Base-by-base conservation (phyloP, 164 flowering plant species). In the Berberis vulgaris region DNA sequence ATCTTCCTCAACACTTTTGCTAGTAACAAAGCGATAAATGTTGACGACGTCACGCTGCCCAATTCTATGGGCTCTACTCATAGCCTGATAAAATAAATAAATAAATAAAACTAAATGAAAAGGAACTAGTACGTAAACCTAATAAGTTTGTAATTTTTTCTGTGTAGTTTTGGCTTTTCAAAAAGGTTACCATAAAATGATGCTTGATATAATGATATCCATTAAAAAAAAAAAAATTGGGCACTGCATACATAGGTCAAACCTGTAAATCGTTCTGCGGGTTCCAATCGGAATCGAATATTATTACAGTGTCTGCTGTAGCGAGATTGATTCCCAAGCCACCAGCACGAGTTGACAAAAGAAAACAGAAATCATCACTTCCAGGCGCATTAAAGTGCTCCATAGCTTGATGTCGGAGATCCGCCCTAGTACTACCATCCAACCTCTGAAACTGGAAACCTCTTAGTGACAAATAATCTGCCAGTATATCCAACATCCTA, bases 201-300 rank as follows among this genome's bases (percentile, higher is more conserved):
- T 26, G 26, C 26, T 26, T 26, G 26, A 26, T 26, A 26, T 26
- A 26, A 26, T 26, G 26, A 26, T 26, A 26, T 26, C 26, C 26
- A 26, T 26, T 26, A 26, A 26, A 26, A 26, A 26, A 26, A 26
- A 26, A 26, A 26, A 26, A 26, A 26, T 26, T 26, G 26, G 26
- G 26, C 26, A 26, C 26, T 26, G 26, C 26, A 26, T 26, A 26
- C 26, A 26, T 46, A 46, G 6, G 6, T 46, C 49, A 5, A 46
- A 46, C 8, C 49, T 46, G 49, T 46, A 46, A 46, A 46, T 46
- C 49, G 8, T 46, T 46, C 49, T 46, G 8, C 49, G 99, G 99
- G 75, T 95, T 95, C 99, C 99, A 95, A 69, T 95, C 98, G 43
- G 99, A 95, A 80, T 95, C 99, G 81, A 95, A 91, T 74, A 95